A percentile compares a stretch with the other conserved stretches of the same genome.
Evolutionary conservation across 768 basidiomycete species (phyloP).

Genomic region (Amanita rubescens): DNA sequence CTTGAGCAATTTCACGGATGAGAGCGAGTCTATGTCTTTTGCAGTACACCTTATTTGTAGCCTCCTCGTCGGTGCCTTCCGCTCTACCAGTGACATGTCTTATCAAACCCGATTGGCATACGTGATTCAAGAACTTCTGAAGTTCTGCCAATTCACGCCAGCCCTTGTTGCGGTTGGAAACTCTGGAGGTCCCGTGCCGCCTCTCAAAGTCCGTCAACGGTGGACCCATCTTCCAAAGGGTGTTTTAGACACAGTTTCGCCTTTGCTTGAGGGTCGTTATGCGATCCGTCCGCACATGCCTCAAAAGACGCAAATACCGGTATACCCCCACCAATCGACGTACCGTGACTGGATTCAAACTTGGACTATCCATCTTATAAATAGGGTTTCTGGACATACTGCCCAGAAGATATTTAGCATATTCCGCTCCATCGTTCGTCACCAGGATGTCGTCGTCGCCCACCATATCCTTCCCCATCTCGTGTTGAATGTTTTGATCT

Average conservation of each 20-base stretch:
- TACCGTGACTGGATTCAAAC: constrained; percentile 96
- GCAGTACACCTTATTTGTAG: constrained; percentile 81
- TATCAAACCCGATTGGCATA: constrained; percentile 88
- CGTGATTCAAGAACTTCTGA: constrained; percentile 85
- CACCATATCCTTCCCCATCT: constrained; percentile 88
- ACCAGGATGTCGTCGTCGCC: constrained; percentile 92
- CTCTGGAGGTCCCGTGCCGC: constrained; percentile 36
- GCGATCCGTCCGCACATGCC: constrained; percentile 37
- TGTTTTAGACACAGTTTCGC: constrained; percentile 79
- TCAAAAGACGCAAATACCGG: constrained; percentile 49
- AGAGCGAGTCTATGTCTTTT: constrained; percentile 68
- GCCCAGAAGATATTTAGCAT: constrained; percentile 70
- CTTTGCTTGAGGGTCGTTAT: constrained; percentile 69
- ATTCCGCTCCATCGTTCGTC: constrained; percentile 70
- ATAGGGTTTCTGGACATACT: constrained; percentile 44
- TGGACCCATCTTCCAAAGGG: constrained; percentile 81
- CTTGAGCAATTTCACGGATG: constrained; percentile 73
- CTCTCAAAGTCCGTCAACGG: constrained; percentile 59
- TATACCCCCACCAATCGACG: constrained; percentile 69
- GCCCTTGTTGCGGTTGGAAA: constrained; percentile 55
- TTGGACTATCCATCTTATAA: constrained; percentile 81
- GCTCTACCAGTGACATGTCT: constrained; percentile 88
- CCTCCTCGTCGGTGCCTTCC: constrained; percentile 83
- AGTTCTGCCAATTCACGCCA: constrained; percentile 79
- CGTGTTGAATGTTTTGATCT: constrained; percentile 77